Conservation (phyloP, 2,329 filamentous ascomycete species). For the Aspergillus alliaceus region DNA sequence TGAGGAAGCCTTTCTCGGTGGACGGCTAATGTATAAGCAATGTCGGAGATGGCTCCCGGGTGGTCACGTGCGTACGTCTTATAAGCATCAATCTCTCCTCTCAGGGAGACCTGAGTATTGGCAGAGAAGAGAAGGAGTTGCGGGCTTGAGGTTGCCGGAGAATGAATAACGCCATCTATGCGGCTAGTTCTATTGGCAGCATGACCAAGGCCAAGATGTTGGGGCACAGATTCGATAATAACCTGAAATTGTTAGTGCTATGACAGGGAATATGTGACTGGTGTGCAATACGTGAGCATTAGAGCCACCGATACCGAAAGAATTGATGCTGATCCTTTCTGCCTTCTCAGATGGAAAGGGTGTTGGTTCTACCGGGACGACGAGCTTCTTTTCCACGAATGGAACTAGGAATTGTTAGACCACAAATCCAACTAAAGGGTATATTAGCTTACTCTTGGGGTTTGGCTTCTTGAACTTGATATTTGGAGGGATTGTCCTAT, state of each 20-base stretch:
- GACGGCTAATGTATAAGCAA: neutral
- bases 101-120: neutral
- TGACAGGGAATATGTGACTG: no score
- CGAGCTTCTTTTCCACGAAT: constrained; percentile 5
- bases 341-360: constrained; percentile 20
- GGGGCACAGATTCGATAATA: neutral
- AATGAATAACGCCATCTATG: no score
- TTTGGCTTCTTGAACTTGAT: constrained; percentile 24
- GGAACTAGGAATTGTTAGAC: no score
- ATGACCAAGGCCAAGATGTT: no score
- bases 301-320: constrained; percentile 24
- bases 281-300: constrained; percentile 16
- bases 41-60: neutral
- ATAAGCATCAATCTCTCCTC: neutral
- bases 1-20: neutral
- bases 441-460: no score
- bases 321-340: constrained; percentile 26
- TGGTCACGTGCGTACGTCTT: neutral
- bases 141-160: no score
- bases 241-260: no score
- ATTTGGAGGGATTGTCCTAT: constrained; percentile 19
- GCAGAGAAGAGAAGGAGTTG: neutral
- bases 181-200: neutral
- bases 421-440: no score
- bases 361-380: neutral